These are phyloP conservation scores for Aristolochia fimbriata DNA, from an alignment of 164 flowering plant species.

Conservation along the genomic window DNA sequence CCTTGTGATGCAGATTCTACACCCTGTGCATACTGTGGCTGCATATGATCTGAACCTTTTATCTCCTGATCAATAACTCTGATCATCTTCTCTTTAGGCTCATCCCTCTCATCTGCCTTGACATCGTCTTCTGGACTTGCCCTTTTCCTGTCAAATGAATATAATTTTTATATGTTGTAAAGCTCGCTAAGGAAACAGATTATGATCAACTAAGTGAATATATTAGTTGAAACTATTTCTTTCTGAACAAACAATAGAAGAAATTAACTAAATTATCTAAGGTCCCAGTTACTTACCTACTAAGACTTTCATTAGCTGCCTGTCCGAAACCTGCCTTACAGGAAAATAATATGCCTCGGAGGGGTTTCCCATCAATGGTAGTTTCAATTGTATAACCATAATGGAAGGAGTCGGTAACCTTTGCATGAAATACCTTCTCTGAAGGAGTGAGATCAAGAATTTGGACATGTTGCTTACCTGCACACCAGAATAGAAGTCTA, in stretches of 20 bases:
- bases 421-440: constrained; percentile 75
- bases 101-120: constrained; percentile 20
- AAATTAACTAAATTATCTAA: neutral
- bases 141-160: constrained; percentile 32
- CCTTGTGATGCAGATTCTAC: constrained; percentile 17
- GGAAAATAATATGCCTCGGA: constrained; percentile 83
- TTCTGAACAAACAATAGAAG: neutral
- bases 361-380: constrained; percentile 71
- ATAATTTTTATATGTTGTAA: neutral
- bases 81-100: constrained; percentile 17
- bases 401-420: constrained; percentile 51
- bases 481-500: constrained; percentile 4
- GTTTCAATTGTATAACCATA: constrained; percentile 83
- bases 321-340: constrained; percentile 29
- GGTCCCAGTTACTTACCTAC: constrained; percentile 31
- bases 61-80: constrained; percentile 10
- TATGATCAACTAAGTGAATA: neutral
- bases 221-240: too few relatives aligned
- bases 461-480: constrained; percentile 22
- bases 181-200: neutral
- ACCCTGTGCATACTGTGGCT: constrained; percentile 12
- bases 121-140: constrained; percentile 13
- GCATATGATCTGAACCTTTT: constrained; percentile 12
- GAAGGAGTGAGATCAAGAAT: constrained; percentile 22
- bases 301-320: constrained; percentile 19